Conservation (phyloP, 1,284 basidiomycete genomes). For the Ustilago cynodontis region DNA sequence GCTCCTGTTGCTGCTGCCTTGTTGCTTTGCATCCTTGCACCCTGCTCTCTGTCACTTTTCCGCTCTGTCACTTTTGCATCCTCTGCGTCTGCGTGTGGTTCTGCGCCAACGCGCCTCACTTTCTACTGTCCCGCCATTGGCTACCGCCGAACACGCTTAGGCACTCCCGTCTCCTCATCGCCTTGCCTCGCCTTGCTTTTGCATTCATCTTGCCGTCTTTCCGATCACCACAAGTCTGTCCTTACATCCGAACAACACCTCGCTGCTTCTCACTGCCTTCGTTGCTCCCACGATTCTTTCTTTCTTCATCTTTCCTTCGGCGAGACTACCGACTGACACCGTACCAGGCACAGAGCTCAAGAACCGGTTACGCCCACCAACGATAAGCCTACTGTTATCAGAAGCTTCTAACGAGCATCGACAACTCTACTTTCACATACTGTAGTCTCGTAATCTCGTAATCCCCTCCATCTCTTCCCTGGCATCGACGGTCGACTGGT, state of each 20-base stretch:
- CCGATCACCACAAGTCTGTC: not conserved
- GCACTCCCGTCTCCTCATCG: slow-evolving; percentile 4
- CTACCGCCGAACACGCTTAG: not conserved
- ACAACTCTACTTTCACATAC: slow-evolving; percentile 13
- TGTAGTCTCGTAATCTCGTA: not conserved
- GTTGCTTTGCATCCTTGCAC: not conserved
- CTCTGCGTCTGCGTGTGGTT: not conserved
- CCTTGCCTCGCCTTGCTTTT: not conserved
- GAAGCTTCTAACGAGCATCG: slow-evolving; percentile 6
- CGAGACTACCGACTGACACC: slow-evolving; percentile 2
- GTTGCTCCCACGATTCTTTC: slow-evolving; percentile 6
- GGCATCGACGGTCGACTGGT: slow-evolving; percentile 12
- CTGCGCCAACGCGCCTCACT: slow-evolving; percentile 13
- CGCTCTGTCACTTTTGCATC: not conserved
- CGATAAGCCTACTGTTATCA: not conserved
- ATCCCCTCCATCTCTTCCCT: not conserved
- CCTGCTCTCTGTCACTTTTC: not conserved
- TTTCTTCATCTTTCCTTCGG: slow-evolving; percentile 6
- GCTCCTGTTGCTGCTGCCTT: not conserved
- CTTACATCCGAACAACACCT: not conserved
- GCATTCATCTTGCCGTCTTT: not conserved
- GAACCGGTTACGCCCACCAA: not conserved
- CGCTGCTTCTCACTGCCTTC: not conserved
- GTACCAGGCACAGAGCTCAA: not conserved
- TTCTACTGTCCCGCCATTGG: slow-evolving; percentile 2